Conservation (phyloP, 1,139 yeast genomes). For the Geotrichum macrosporum region DNA sequence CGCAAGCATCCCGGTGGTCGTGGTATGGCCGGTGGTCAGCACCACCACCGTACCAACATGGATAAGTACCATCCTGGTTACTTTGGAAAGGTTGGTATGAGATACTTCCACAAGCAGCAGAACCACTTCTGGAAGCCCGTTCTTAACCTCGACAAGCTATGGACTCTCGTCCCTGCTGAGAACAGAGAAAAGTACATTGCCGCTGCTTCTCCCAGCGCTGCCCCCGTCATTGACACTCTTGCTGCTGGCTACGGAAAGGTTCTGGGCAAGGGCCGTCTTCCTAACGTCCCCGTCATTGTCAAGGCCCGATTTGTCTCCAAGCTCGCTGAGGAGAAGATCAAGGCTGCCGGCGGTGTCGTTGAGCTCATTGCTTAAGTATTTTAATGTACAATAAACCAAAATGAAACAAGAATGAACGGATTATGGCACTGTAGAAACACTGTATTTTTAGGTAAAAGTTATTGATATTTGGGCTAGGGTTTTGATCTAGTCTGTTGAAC, state of each 20-base stretch:
- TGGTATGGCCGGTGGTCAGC: conserved; percentile 99
- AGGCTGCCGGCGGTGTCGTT: conserved; percentile 99
- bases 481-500: too few species aligned
- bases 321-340: conserved; percentile 99
- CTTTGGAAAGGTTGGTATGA: conserved; percentile 99
- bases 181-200: conserved; percentile 93
- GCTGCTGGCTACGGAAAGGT: conserved; percentile 99
- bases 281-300: conserved; percentile 97
- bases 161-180: conserved; percentile 94
- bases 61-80: conserved; percentile 99
- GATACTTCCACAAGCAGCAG: conserved; percentile 98
- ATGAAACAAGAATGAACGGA: too few species aligned
- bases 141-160: conserved; percentile 96
- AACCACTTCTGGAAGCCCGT: conserved; percentile 98
- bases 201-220: conserved; percentile 80
- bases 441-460: too few species aligned
- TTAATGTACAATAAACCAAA: conserved; percentile 7
- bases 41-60: conserved; percentile 97
- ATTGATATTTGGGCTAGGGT: background rate
- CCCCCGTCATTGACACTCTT: conserved; percentile 98
- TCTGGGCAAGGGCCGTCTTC: conserved; percentile 98
- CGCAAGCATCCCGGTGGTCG: conserved; percentile 99
- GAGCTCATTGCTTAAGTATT: conserved; percentile 88
- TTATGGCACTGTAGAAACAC: too few species aligned
- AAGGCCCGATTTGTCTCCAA: conserved; percentile 99